These are phyloP conservation scores for Ceratocystis papillata DNA, from an alignment of 2,329 filamentous ascomycete species.

Conservation along the genomic window DNA sequence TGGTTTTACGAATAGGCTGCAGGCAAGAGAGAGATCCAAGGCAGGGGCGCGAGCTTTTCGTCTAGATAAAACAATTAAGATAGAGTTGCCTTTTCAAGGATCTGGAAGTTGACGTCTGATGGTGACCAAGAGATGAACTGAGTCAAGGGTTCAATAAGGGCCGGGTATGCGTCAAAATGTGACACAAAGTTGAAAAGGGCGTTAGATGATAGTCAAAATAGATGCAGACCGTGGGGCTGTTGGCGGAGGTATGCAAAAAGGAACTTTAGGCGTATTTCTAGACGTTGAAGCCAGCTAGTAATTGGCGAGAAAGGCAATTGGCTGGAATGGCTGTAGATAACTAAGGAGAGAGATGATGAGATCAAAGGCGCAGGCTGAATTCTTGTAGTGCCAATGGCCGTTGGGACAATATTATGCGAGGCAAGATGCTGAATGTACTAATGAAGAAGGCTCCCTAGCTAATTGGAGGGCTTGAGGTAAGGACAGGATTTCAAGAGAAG, in stretches of 20 bases:
- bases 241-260: neutral
- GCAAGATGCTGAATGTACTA: neutral
- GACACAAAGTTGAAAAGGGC: neutral
- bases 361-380: neutral
- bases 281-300: neutral
- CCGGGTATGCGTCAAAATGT: neutral
- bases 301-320: neutral
- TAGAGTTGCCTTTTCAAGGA: neutral
- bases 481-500: constrained; percentile 1
- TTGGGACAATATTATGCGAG: neutral
- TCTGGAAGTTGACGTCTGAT: neutral
- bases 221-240: neutral
- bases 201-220: neutral
- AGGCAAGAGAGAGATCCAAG: neutral
- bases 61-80: neutral
- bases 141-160: neutral
- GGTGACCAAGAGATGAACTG: neutral
- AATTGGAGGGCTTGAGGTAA: neutral
- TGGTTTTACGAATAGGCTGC: neutral
- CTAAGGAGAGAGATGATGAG: neutral
- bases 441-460: neutral
- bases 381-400: neutral
- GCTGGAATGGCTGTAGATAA: neutral
- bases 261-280: neutral
- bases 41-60: neutral